These are phyloP conservation scores for Rhizopogon roseolus DNA, from an alignment of 768 basidiomycete genomes.

Conservation along the genomic window DNA sequence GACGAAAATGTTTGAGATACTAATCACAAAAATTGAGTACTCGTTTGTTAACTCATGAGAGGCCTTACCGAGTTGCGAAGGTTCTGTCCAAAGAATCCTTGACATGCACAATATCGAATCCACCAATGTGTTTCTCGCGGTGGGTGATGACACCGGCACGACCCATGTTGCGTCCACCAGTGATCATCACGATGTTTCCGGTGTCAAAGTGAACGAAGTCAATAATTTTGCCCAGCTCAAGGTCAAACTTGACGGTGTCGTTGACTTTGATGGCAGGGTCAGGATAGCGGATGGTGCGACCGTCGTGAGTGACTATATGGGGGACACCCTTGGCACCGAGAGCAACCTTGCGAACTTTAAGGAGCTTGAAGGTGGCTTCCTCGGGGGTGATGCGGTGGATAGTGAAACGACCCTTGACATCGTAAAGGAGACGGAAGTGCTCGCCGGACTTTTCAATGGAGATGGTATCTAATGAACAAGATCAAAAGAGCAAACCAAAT, in stretches of 20 bases:
- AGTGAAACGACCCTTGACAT: slow-evolving; percentile 99
- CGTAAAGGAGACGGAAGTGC: slow-evolving; percentile 99
- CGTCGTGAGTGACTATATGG: slow-evolving; percentile 97
- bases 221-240: slow-evolving; percentile 89
- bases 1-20: slow-evolving; percentile 96
- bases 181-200: slow-evolving; percentile 95
- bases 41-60: not conserved
- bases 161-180: slow-evolving; percentile 99
- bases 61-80: slow-evolving; percentile 89
- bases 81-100: slow-evolving; percentile 93
- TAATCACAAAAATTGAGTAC: slow-evolving; percentile 20
- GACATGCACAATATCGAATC: slow-evolving; percentile 98
- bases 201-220: slow-evolving; percentile 96
- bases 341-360: slow-evolving; percentile 89
- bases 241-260: slow-evolving; percentile 96
- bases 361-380: slow-evolving; percentile 95
- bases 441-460: slow-evolving; percentile 98
- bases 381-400: slow-evolving; percentile 99
- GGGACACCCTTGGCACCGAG: slow-evolving; percentile 93
- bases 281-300: slow-evolving; percentile 99
- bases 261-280: slow-evolving; percentile 94
- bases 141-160: slow-evolving; percentile 94
- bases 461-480: slow-evolving; percentile 69
- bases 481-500: not conserved
- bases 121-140: slow-evolving; percentile 96